Conservation (phyloP, 768 basidiomycete genomes). For the Hericium coralloides region DNA sequence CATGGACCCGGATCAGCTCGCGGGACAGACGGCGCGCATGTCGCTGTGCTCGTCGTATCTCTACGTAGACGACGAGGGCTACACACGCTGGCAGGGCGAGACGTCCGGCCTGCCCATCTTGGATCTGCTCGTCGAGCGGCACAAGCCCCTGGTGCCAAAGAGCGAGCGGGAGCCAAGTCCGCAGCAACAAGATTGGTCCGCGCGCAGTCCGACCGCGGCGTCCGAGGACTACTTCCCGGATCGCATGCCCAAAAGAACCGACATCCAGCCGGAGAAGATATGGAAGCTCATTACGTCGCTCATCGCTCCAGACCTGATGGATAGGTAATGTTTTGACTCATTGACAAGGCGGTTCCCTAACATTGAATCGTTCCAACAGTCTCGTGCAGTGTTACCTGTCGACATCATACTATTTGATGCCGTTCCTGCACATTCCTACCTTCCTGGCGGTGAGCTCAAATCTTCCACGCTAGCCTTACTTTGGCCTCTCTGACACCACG, state of each 20-base stretch:
- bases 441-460: slow-evolving; percentile 62
- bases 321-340: slow-evolving; percentile 46
- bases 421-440: slow-evolving; percentile 86
- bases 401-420: slow-evolving; percentile 85
- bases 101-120: slow-evolving; percentile 87
- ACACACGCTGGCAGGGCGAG: slow-evolving; percentile 86
- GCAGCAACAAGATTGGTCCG: slow-evolving; percentile 10
- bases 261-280: slow-evolving; percentile 77
- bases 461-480: slow-evolving; percentile 16
- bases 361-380: slow-evolving; percentile 28
- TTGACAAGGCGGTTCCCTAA: slow-evolving; percentile 7
- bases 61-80: slow-evolving; percentile 83
- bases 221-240: slow-evolving; percentile 72
- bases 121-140: slow-evolving; percentile 72
- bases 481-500: slow-evolving; percentile 1
- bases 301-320: slow-evolving; percentile 88
- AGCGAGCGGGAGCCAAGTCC: slow-evolving; percentile 22
- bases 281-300: slow-evolving; percentile 85
- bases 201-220: background rate
- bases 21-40: slow-evolving; percentile 53
- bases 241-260: slow-evolving; percentile 62
- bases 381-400: slow-evolving; percentile 81
- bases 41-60: slow-evolving; percentile 72
- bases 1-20: slow-evolving; percentile 32
- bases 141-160: slow-evolving; percentile 30